Evolutionary conservation across 2,329 filamentous ascomycete species (phyloP).

Genomic region (Byssothecium circinans): DNA sequence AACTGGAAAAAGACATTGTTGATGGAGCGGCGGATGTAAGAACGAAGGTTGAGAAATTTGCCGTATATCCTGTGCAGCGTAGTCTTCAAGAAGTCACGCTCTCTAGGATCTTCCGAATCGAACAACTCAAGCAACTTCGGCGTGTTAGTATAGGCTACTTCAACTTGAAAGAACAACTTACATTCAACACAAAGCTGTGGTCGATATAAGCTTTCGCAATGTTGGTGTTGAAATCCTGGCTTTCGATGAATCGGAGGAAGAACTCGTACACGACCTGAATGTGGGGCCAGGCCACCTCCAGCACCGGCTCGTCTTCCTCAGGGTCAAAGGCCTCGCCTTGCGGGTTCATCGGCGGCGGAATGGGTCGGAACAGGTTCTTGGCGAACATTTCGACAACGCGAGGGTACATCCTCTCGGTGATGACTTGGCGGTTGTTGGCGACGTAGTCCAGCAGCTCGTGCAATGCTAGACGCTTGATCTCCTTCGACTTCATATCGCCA

Average conservation of each 20-base stretch:
- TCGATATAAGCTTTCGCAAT: constrained; percentile 99
- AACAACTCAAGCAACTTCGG: constrained; percentile 86
- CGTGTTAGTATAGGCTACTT: constrained; percentile 18
- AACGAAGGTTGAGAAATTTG: constrained; percentile 96
- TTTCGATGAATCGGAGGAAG: constrained; percentile 98
- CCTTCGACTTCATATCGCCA: constrained; percentile 99
- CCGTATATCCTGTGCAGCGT: constrained; percentile 97
- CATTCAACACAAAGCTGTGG: constrained; percentile 90
- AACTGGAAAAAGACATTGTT: constrained; percentile 99
- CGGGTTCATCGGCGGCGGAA: constrained; percentile 94
- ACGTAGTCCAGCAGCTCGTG: constrained; percentile 98
- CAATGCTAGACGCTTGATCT: constrained; percentile 94
- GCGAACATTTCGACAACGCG: constrained; percentile 98
- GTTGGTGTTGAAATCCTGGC: constrained; percentile 99
- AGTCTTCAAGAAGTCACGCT: constrained; percentile 97
- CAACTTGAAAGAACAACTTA: constrained; percentile 34
- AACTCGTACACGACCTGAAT: constrained; percentile 99
- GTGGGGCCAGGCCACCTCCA: constrained; percentile 98
- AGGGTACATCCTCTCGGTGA: constrained; percentile 98
- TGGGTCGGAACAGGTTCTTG: constrained; percentile 96
- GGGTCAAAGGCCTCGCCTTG: constrained; percentile 98
- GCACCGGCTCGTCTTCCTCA: constrained; percentile 95
- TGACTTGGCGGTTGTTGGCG: constrained; percentile 96
- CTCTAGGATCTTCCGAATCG: constrained; percentile 94
- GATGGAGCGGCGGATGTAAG: constrained; percentile 96